Conservation (phyloP, 768 basidiomycete genomes). For the Psilocybe cubensis region DNA sequence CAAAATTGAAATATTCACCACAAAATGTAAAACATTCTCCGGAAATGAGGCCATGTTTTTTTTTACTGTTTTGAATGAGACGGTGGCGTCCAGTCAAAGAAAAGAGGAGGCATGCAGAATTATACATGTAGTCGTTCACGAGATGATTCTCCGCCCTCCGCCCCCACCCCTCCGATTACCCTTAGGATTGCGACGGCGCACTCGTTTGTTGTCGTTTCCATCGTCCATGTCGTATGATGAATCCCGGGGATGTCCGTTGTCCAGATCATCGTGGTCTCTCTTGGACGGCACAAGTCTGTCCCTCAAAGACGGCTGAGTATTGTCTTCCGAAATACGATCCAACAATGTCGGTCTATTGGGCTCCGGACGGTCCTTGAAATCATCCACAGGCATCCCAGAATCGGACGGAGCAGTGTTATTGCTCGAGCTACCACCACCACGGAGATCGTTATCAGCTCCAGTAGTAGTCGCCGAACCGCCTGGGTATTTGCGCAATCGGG, state of each 20-base stretch:
- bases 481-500: slow-evolving; percentile 18
- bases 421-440: neutral
- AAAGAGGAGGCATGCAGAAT: too few relatives aligned
- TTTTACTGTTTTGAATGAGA: too few relatives aligned
- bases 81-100: too few relatives aligned
- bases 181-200: slow-evolving; percentile 30
- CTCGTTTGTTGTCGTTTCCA: slow-evolving; percentile 31
- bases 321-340: neutral
- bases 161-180: slow-evolving; percentile 25
- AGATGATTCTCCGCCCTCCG: slow-evolving; percentile 6
- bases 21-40: too few relatives aligned
- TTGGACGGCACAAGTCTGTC: slow-evolving; percentile 46
- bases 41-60: too few relatives aligned
- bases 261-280: slow-evolving; percentile 41
- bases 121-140: too few relatives aligned
- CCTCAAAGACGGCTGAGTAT: slow-evolving; percentile 30
- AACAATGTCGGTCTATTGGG: slow-evolving; percentile 31
- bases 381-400: slow-evolving; percentile 6
- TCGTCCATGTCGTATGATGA: slow-evolving; percentile 32
- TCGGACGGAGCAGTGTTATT: neutral
- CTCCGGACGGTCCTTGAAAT: slow-evolving; percentile 18
- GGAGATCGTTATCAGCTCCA: neutral
- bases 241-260: slow-evolving; percentile 19
- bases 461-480: neutral
- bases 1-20: too few relatives aligned